Percentiles rank a stretch among this genome's conserved stretches.
phyloP scores from a whole-genome alignment of 345 rosid genomes.

The Eutrema yunnanense region DNA sequence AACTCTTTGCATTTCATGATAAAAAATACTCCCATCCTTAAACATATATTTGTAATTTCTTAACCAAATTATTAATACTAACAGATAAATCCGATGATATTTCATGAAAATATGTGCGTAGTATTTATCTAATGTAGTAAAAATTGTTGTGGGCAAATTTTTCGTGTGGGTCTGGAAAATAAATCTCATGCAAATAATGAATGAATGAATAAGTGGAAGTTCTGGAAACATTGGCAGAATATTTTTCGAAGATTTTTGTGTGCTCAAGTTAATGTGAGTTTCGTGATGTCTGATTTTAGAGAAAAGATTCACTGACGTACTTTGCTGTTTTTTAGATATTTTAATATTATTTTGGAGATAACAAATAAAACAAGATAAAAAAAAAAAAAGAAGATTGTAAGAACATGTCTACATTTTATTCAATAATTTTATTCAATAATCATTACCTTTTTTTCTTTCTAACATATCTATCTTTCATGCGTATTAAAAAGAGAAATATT shows the following conservation, averaged over 20 bases:
- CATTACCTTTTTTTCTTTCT: background rate
- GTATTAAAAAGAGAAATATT: background rate
- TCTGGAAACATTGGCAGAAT: background rate
- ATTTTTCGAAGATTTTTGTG: too few relatives aligned
- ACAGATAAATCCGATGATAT: too few relatives aligned
- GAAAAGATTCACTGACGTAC: too few relatives aligned
- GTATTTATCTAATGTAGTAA: too few relatives aligned
- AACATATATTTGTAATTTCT: background rate
- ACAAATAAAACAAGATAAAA: background rate
- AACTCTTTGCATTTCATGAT: background rate
- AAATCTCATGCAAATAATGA: background rate
- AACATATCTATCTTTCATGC: background rate
- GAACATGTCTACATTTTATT: background rate
- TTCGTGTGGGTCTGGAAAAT: too few relatives aligned
- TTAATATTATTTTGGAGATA: background rate
- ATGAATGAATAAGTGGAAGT: background rate
- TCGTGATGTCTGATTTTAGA: background rate
- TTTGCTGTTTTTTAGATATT: background rate
- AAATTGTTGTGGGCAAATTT: too few relatives aligned
- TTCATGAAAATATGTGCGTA: too few relatives aligned
- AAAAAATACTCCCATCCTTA: too few relatives aligned
- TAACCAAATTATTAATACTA: background rate
- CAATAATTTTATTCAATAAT: background rate
- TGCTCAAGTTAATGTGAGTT: background rate
- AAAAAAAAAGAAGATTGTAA: background rate